These are phyloP conservation scores for Penicillium polonicum DNA, from an alignment of 2,329 filamentous ascomycete species.

Conservation along the genomic window DNA sequence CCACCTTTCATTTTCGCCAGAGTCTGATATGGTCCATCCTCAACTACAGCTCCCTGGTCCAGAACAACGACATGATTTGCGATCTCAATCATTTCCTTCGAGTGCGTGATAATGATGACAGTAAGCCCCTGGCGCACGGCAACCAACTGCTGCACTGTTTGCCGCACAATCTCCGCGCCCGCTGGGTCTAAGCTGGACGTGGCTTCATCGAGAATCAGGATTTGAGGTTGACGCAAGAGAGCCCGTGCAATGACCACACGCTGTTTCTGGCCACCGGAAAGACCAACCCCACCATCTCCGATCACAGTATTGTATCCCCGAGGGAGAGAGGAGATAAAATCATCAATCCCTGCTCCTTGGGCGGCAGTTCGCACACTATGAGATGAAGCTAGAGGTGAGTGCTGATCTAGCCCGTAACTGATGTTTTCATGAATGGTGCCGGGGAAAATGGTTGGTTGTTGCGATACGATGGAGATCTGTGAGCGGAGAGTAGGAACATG, in stretches of 20 bases:
- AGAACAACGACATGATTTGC: constrained; percentile 71
- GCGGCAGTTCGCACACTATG: constrained; percentile 55
- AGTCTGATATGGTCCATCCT: constrained; percentile 66
- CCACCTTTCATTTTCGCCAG: constrained; percentile 50
- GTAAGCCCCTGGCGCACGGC: constrained; percentile 52
- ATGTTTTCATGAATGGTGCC: constrained; percentile 57
- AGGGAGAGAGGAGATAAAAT: constrained; percentile 72
- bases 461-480: constrained; percentile 59
- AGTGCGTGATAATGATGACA: constrained; percentile 80
- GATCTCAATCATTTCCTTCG: constrained; percentile 79
- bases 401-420: constrained; percentile 66
- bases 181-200: constrained; percentile 76
- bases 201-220: constrained; percentile 83
- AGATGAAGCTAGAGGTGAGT: constrained; percentile 51
- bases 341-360: constrained; percentile 63
- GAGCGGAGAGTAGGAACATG: constrained; percentile 62
- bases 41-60: constrained; percentile 65
- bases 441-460: constrained; percentile 62
- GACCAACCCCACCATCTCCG: constrained; percentile 69
- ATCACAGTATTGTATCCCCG: constrained; percentile 69
- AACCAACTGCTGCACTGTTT: constrained; percentile 60
- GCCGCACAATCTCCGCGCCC: constrained; percentile 63
- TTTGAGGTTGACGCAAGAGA: constrained; percentile 65
- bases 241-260: constrained; percentile 78
- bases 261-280: constrained; percentile 83